phyloP scores from a whole-genome alignment of 768 basidiomycete species.

The Termitomyces sp. region DNA sequence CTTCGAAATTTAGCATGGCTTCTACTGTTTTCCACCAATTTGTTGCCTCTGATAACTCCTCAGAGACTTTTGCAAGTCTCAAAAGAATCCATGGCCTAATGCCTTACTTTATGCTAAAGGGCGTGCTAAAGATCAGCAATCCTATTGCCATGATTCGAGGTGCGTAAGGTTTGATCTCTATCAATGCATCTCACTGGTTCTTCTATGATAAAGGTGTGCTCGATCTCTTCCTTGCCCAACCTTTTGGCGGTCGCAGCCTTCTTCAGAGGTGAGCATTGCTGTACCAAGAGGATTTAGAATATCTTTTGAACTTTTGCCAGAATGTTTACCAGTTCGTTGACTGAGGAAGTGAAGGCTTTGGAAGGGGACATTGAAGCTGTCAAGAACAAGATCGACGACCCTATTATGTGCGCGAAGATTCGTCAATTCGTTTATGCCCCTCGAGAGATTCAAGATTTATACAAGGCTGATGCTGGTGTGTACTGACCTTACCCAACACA shows the following conservation, averaged over 20 bases:
- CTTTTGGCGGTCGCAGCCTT: constrained; percentile 91
- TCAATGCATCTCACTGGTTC: neutral
- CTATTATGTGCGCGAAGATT: constrained; percentile 85
- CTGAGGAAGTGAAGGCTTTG: constrained; percentile 83
- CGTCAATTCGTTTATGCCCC: constrained; percentile 84
- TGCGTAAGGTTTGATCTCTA: constrained; percentile 20
- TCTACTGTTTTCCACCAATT: constrained; percentile 96
- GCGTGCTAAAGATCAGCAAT: constrained; percentile 89
- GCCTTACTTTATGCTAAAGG: constrained; percentile 97
- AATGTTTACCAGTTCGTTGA: constrained; percentile 93
- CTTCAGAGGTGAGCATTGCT: constrained; percentile 67
- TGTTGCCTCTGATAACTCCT: constrained; percentile 89
- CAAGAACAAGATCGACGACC: constrained; percentile 86
- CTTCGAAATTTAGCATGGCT: constrained; percentile 60
- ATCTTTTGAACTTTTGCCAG: constrained; percentile 35
- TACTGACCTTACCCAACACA: constrained; percentile 9
- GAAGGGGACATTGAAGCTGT: constrained; percentile 88
- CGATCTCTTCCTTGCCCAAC: constrained; percentile 94
- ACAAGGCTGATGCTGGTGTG: constrained; percentile 77
- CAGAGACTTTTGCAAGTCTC: constrained; percentile 81
- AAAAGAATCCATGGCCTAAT: constrained; percentile 95
- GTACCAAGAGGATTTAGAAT: neutral
- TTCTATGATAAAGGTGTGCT: constrained; percentile 50
- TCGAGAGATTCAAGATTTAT: constrained; percentile 81
- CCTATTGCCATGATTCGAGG: constrained; percentile 96